phyloP scores from a whole-genome alignment of 768 basidiomycete species.

The Omphalotus guepiniiformis region DNA sequence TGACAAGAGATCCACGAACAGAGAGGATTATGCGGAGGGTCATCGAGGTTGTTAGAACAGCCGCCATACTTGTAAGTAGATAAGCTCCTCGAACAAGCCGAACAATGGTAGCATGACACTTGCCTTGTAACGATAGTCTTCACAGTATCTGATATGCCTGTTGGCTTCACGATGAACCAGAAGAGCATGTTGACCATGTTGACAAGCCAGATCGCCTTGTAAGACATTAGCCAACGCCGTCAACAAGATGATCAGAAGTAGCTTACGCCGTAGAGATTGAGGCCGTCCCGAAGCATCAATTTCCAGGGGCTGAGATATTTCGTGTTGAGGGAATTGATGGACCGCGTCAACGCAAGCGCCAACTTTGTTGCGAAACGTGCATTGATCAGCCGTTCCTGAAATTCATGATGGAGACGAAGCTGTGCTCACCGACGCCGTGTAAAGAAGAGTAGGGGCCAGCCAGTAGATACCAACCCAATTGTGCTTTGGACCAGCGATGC shows the following conservation, averaged over 20 bases:
- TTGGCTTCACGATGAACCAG: constrained; percentile 80
- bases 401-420: constrained; percentile 7
- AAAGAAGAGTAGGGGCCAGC: constrained; percentile 71
- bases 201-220: constrained; percentile 68
- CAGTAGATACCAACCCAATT: constrained; percentile 88
- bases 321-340: constrained; percentile 48
- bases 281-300: constrained; percentile 85
- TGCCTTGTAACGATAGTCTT: constrained; percentile 75
- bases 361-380: constrained; percentile 32
- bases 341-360: constrained; percentile 56
- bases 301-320: constrained; percentile 72
- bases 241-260: neutral
- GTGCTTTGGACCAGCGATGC: constrained; percentile 77
- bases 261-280: constrained; percentile 77
- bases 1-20: constrained; percentile 69
- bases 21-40: constrained; percentile 81
- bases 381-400: too few relatives aligned
- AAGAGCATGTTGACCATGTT: constrained; percentile 83
- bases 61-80: constrained; percentile 58
- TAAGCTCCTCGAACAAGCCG: neutral
- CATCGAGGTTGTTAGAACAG: constrained; percentile 86
- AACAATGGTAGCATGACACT: neutral
- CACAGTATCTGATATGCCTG: constrained; percentile 58
- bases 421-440: constrained; percentile 55
- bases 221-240: constrained; percentile 4